Conservation (phyloP, 176 grass and related monocot genomes). For the Oryza brachyantha region DNA sequence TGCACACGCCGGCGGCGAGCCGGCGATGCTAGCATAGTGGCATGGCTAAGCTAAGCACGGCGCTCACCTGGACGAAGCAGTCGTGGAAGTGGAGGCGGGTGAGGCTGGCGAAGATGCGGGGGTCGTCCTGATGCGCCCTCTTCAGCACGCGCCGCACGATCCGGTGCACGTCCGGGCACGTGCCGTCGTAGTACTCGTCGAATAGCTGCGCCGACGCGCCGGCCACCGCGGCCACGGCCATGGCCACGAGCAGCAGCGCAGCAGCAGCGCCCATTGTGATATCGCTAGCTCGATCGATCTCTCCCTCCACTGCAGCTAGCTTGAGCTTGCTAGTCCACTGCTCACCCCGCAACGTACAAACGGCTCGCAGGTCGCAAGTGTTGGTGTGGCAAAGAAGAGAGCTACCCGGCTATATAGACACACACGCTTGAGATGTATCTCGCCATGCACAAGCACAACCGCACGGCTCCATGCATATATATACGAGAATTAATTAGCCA, state of each 20-base stretch:
- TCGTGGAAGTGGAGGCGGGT: conserved; percentile 88
- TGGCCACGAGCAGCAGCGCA: conserved; percentile 12
- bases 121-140: conserved; percentile 52
- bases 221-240: neutral
- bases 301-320: neutral
- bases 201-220: conserved; percentile 40
- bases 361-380: neutral
- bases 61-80: conserved; percentile 80
- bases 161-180: conserved; percentile 53
- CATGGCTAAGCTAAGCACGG: neutral
- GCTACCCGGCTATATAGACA: neutral
- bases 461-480: too few relatives aligned
- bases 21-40: neutral
- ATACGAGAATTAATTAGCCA: neutral
- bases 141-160: conserved; percentile 49
- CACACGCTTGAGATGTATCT: neutral
- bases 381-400: neutral
- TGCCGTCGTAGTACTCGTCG: conserved; percentile 47
- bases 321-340: neutral
- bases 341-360: neutral
- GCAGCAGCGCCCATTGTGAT: neutral
- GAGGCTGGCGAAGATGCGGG: conserved; percentile 80
- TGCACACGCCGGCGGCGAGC: neutral
- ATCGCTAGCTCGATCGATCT: neutral
- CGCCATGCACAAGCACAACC: neutral